Percentiles rank a stretch among this genome's conserved stretches.
Evolutionary conservation across 2,329 filamentous ascomycete genomes (phyloP).

Genomic region (Talaromyces sp.): DNA sequence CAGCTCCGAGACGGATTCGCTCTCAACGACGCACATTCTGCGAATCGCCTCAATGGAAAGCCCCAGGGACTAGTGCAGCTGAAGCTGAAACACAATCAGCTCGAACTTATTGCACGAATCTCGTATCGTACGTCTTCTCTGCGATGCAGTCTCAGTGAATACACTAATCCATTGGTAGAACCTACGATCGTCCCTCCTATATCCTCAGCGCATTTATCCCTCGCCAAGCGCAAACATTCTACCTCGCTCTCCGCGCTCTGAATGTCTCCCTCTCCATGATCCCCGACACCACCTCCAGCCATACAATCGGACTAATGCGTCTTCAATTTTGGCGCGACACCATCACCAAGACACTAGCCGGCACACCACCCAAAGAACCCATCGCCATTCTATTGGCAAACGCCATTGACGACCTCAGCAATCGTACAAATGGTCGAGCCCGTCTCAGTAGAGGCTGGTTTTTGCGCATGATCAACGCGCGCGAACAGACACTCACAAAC

Average conservation of each 20-base stretch:
- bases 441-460: slow-evolving; percentile 68
- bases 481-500: slow-evolving; percentile 80
- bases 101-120: slow-evolving; percentile 56
- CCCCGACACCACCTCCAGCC: slow-evolving; percentile 82
- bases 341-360: slow-evolving; percentile 71
- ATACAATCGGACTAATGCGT: slow-evolving; percentile 81
- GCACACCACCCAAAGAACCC: slow-evolving; percentile 80
- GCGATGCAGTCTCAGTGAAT: background rate
- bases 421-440: slow-evolving; percentile 45
- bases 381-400: slow-evolving; percentile 79
- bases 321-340: slow-evolving; percentile 95
- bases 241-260: slow-evolving; percentile 84
- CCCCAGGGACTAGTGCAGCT: slow-evolving; percentile 27
- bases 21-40: slow-evolving; percentile 28
- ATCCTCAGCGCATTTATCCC: slow-evolving; percentile 83
- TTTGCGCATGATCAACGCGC: slow-evolving; percentile 70
- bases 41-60: slow-evolving; percentile 20
- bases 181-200: slow-evolving; percentile 84
- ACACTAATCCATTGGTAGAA: slow-evolving; percentile 49
- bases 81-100: slow-evolving; percentile 53
- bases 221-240: slow-evolving; percentile 68
- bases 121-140: slow-evolving; percentile 47
- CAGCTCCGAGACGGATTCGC: background rate
- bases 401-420: slow-evolving; percentile 58
- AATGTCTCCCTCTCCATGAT: slow-evolving; percentile 90